Evolutionary conservation across 2,329 filamentous ascomycete species (phyloP), one percentile per base, ranked within the genome.

Genomic region (Fusarium miscanthi): DNA sequence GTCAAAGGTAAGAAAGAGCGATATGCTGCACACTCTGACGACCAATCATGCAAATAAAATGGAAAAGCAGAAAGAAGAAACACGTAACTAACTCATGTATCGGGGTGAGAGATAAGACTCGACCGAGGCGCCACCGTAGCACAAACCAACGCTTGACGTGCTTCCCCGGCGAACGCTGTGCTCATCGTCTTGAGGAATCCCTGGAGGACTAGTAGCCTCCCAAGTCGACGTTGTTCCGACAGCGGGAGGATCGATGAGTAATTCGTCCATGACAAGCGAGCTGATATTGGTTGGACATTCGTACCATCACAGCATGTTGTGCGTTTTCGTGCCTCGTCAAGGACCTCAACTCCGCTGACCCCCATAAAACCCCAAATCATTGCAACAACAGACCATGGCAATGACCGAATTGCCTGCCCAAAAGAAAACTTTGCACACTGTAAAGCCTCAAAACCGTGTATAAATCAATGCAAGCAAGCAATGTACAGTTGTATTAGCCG

Each of bases 91-190:
- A 56, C 23, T 40, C 35, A 68, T 38, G 25, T 41, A 33, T 45
- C 56, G 40, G 57, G 61, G 65, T 42, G 56, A 38, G 57, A 70
- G 53, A 56, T 33, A 45, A 35, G 52, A 38, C 45, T 67, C 49
- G 48, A 63, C 61, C 49, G 56, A 27, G 61, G 49, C 65, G 59
- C 69, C 69, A 69, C 46, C 5, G 66, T 70, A 38, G 23, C 57
- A 75, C 72, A 66, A 56, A 48, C 46, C 71, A 74, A 74, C 65
- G 72, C 69, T 70, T 73, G 58, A 72, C 54, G 30, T 53, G 54
- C 70, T 66, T 73, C 66, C 70, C 54, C 71, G 57, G 67, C 49
- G 58, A 66, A 74, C 56, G 63, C 53, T 65, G 71, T 74, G 60
- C 53, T 72, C 63, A 23, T 58, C 51, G 16, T 46, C 48, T 48